These are phyloP conservation scores for Dichotomocladium elegans DNA, from an alignment of 371 early-diverging fungal genomes.

Conservation along the genomic window DNA sequence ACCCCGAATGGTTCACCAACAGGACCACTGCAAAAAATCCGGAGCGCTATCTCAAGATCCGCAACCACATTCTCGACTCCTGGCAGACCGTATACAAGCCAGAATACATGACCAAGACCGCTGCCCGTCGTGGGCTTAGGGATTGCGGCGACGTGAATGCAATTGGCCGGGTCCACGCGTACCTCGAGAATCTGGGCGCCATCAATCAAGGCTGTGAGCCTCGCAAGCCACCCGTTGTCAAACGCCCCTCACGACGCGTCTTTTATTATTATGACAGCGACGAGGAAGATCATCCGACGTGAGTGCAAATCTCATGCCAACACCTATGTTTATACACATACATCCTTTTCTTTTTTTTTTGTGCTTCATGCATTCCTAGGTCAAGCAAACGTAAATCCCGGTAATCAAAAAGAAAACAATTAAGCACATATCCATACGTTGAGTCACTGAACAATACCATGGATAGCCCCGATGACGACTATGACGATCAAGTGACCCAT, in stretches of 20 bases:
- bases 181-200: slow-evolving; percentile 70
- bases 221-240: background rate
- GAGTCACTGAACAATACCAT: background rate
- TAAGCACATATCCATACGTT: background rate
- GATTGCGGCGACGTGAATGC: slow-evolving; percentile 91
- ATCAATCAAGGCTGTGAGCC: slow-evolving; percentile 62
- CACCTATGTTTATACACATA: background rate
- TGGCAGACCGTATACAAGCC: slow-evolving; percentile 65
- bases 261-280: background rate
- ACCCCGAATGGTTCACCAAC: slow-evolving; percentile 71
- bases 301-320: background rate
- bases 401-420: too few relatives aligned
- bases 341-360: background rate
- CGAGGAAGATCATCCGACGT: background rate
- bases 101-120: slow-evolving; percentile 72
- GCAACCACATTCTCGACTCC: slow-evolving; percentile 77
- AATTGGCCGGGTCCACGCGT: slow-evolving; percentile 83
- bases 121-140: slow-evolving; percentile 31
- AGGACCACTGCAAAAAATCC: slow-evolving; percentile 78
- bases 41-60: slow-evolving; percentile 77
- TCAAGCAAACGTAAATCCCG: slow-evolving; percentile 5
- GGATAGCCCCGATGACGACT: slow-evolving; percentile 6
- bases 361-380: background rate
- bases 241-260: background rate
- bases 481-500: too few relatives aligned